Base-by-base conservation (phyloP, 148 eudicot species). In the Persicaria maculosa region DNA sequence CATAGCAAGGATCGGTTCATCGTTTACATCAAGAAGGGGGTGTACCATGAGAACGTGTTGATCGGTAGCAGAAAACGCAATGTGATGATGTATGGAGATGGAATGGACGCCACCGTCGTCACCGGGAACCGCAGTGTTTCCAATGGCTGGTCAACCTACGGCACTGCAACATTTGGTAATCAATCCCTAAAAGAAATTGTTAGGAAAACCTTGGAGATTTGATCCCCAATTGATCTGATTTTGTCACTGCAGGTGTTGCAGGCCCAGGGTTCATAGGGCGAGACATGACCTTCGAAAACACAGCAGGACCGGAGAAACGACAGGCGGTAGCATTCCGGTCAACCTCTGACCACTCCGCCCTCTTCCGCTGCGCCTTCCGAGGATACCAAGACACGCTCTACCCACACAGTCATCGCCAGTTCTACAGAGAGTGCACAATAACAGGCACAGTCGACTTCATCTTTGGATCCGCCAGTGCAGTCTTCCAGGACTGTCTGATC, bases 321-420 rank as follows among this genome's bases (percentile, higher is more conserved):
- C 98, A 91, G 68, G 97, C 97, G 0, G 95, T 94, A 0, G 97
- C 98, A 7, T 91, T 81, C 74, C 83, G 95, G 44, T 91, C 97
- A 4, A 93, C 87, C 74, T 93, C 97, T 0, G 97, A 91, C 78
- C 68, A 85, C 25, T 93, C 98, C 0, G 97, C 89, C 15, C 48
- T 89, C 0, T 94, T 76, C 50, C 89, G 98, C 0, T 94, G 98
- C 17, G 93, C 84, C 7, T 75, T 90, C 16, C 74, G 81, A 36
- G 96, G 96, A 0, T 94, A 87, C 81, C 98, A 94, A 73, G 98
- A 94, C 87, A 94, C 98, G 0, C 85, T 94, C 3, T 94, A 94
- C 50, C 87, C 98, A 4, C 98, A 91, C 62, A 82, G 94, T 0
- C 81, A 77, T 69, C 87, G 98, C 9, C 98, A 93, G 50, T 93